Evolutionary conservation across 2,329 filamentous ascomycete genomes (phyloP).

Genomic region (Mycosphaerelloides madeirae): DNA sequence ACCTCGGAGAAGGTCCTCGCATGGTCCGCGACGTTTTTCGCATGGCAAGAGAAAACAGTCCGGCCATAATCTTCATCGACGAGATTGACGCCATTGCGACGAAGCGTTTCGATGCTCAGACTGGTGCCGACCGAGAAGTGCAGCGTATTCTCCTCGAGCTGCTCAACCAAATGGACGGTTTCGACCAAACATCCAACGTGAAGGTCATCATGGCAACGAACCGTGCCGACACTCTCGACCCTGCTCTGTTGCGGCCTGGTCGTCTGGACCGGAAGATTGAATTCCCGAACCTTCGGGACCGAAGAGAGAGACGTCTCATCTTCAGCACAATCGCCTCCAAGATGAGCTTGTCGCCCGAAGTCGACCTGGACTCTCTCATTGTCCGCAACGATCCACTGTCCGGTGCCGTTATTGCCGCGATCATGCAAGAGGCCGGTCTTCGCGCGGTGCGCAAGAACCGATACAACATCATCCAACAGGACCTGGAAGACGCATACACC

Average conservation of each 20-base stretch:
- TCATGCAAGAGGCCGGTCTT: slow-evolving; percentile 98
- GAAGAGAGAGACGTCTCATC: slow-evolving; percentile 90
- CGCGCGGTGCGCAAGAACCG: slow-evolving; percentile 93
- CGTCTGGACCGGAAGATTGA: slow-evolving; percentile 98
- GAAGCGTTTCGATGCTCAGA: slow-evolving; percentile 98
- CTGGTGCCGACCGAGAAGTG: slow-evolving; percentile 93
- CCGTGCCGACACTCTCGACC: slow-evolving; percentile 93
- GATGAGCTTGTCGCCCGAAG: slow-evolving; percentile 96
- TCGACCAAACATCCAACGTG: slow-evolving; percentile 97
- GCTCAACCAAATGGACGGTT: slow-evolving; percentile 99
- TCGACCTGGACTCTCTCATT: slow-evolving; percentile 92
- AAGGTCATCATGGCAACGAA: slow-evolving; percentile 99
- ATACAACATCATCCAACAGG: slow-evolving; percentile 97
- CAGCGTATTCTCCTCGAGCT: slow-evolving; percentile 97
- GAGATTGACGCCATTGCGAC: slow-evolving; percentile 98
- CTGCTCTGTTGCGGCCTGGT: slow-evolving; percentile 86
- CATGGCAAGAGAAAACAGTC: slow-evolving; percentile 97
- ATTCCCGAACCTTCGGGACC: slow-evolving; percentile 90
- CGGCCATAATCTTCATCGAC: slow-evolving; percentile 98
- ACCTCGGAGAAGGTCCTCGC: slow-evolving; percentile 91
- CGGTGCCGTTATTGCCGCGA: slow-evolving; percentile 92
- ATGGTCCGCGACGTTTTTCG: slow-evolving; percentile 99
- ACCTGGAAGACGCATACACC: slow-evolving; percentile 95
- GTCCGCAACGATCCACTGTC: slow-evolving; percentile 93
- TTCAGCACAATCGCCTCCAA: slow-evolving; percentile 95